Evolutionary conservation across 768 basidiomycete genomes (phyloP).

Genomic region (Strobilomyces dryophilus): DNA sequence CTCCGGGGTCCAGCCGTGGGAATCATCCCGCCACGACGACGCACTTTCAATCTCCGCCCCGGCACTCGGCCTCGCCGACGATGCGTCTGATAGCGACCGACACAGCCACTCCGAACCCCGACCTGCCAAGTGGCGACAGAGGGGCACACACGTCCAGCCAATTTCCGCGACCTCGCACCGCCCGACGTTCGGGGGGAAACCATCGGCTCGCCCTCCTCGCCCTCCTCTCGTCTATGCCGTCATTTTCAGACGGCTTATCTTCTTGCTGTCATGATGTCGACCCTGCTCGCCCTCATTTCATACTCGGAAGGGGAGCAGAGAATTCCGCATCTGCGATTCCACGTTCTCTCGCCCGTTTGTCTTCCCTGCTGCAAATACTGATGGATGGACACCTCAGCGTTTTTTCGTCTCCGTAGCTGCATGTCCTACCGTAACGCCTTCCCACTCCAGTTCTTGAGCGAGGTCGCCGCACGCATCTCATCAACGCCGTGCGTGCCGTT

Average conservation of each 20-base stretch:
- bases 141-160: not conserved
- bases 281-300: constrained; percentile 13
- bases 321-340: not conserved
- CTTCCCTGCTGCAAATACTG: not conserved
- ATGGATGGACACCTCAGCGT: constrained; percentile 8
- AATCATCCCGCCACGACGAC: constrained; percentile 1
- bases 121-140: not conserved
- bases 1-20: constrained; percentile 3
- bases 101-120: constrained; percentile 2
- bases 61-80: not conserved
- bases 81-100: not conserved
- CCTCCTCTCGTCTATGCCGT: not conserved
- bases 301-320: not conserved
- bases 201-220: not conserved
- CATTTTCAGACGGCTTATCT: not conserved
- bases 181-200: not conserved
- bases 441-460: constrained; percentile 12
- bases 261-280: not conserved
- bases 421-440: constrained; percentile 11
- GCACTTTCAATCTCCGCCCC: constrained; percentile 9
- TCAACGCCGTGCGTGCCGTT: constrained; percentile 1
- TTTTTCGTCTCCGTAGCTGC: constrained; percentile 14
- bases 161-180: constrained; percentile 7
- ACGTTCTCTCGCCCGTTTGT: not conserved
- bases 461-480: constrained; percentile 15